Evolutionary conservation across 2,329 filamentous ascomycete genomes (phyloP).

Genomic region (Colletotrichum filicis): DNA sequence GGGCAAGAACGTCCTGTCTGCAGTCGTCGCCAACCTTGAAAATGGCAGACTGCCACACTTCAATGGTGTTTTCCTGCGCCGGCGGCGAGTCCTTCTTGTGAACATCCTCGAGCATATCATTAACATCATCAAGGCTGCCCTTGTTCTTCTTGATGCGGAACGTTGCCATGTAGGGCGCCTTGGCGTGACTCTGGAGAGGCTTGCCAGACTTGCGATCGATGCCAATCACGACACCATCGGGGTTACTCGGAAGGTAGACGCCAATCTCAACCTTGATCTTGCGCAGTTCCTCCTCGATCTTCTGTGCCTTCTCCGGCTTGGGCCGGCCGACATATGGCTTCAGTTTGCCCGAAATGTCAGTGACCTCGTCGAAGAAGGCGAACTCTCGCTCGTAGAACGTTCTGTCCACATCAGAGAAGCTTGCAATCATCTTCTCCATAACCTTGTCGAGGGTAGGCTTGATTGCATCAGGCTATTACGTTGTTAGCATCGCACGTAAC

Average conservation of each 20-base stretch:
- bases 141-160: constrained; percentile 93
- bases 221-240: constrained; percentile 95
- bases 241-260: constrained; percentile 96
- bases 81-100: constrained; percentile 47
- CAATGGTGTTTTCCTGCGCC: constrained; percentile 70
- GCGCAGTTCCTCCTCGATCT: constrained; percentile 97
- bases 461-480: constrained; percentile 79
- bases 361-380: constrained; percentile 97
- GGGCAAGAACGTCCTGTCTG: constrained; percentile 92
- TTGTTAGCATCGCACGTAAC: constrained; percentile 36
- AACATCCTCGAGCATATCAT: constrained; percentile 62
- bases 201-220: constrained; percentile 99
- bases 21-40: constrained; percentile 99
- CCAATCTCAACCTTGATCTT: constrained; percentile 98
- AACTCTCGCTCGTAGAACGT: constrained; percentile 96
- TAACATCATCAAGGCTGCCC: constrained; percentile 60
- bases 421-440: constrained; percentile 83
- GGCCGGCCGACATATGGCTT: constrained; percentile 91
- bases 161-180: constrained; percentile 98
- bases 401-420: constrained; percentile 82
- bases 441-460: constrained; percentile 95
- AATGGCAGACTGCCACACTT: constrained; percentile 99
- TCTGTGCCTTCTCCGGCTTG: constrained; percentile 98
- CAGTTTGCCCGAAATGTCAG: constrained; percentile 92
- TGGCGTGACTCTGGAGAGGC: constrained; percentile 96